phyloP scores from a whole-genome alignment of 495 filamentous ascomycete genomes.

The Xylaria grammica region DNA sequence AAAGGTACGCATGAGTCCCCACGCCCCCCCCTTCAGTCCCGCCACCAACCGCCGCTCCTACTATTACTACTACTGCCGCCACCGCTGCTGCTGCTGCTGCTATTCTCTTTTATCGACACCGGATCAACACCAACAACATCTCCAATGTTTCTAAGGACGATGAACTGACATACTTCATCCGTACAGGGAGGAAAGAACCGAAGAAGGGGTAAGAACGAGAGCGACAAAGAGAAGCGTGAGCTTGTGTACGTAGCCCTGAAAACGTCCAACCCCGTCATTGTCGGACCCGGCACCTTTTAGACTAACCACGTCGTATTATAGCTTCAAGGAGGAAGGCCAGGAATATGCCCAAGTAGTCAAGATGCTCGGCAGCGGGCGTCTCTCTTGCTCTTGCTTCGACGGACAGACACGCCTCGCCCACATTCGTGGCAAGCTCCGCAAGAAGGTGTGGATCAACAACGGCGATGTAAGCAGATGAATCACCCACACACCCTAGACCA shows the following conservation, averaged over 20 bases:
- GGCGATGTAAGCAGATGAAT: conserved; percentile 61
- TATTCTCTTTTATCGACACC: conserved; percentile 1
- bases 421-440: conserved; percentile 94
- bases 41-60: too few relatives aligned
- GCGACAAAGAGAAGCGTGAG: conserved; percentile 97
- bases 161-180: conserved; percentile 15
- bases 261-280: neutral
- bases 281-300: neutral
- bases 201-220: conserved; percentile 99
- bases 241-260: conserved; percentile 51
- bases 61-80: too few relatives aligned
- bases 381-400: conserved; percentile 97
- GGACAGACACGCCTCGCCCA: conserved; percentile 84
- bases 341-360: conserved; percentile 99
- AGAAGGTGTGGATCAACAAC: conserved; percentile 99
- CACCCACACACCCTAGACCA: conserved; percentile 6
- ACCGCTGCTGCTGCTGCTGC: too few relatives aligned
- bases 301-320: conserved; percentile 9
- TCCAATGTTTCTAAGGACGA: neutral
- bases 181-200: conserved; percentile 95
- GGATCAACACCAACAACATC: conserved; percentile 20
- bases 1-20: conserved; percentile 68
- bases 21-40: conserved; percentile 27
- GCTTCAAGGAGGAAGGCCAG: conserved; percentile 98
- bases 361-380: conserved; percentile 97